phyloP scores from a whole-genome alignment of 805 yeast genomes.

The Kregervanrija pseudodelftensis region DNA sequence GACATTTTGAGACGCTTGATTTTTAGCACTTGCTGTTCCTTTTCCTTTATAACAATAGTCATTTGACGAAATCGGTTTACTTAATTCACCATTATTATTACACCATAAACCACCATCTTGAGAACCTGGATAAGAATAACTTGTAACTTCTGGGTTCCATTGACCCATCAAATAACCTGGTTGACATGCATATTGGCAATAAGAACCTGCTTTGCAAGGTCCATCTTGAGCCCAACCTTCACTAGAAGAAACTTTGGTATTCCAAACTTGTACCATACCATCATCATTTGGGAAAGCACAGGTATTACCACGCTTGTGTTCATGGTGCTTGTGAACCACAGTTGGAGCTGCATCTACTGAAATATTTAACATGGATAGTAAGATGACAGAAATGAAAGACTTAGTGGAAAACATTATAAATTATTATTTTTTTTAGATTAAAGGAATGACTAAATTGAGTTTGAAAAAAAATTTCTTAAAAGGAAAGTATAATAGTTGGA shows the following conservation, averaged over 20 bases:
- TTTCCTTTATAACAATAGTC: conserved; percentile 71
- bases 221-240: conserved; percentile 89
- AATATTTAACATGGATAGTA: too few species aligned
- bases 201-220: conserved; percentile 64
- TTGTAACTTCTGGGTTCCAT: conserved; percentile 75
- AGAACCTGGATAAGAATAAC: conserved; percentile 70
- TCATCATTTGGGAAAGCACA: conserved; percentile 64
- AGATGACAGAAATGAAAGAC: too few species aligned
- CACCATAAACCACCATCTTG: conserved; percentile 81
- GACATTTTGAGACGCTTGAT: conserved; percentile 49
- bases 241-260: conserved; percentile 44
- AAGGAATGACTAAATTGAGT: too few species aligned
- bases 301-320: conserved; percentile 5
- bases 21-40: conserved; percentile 55
- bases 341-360: too few species aligned
- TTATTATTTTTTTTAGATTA: too few species aligned
- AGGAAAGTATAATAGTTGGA: too few species aligned
- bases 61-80: conserved; percentile 50
- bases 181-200: conserved; percentile 89
- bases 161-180: conserved; percentile 84
- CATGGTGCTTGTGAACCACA: conserved; percentile 1
- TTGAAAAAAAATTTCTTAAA: too few species aligned
- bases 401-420: too few species aligned
- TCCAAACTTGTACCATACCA: conserved; percentile 58
- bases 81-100: conserved; percentile 58